Percentiles rank a stretch among this genome's conserved stretches.
Conservation (phyloP, 495 filamentous ascomycete species). For the Talaromyces trachyspermus region DNA sequence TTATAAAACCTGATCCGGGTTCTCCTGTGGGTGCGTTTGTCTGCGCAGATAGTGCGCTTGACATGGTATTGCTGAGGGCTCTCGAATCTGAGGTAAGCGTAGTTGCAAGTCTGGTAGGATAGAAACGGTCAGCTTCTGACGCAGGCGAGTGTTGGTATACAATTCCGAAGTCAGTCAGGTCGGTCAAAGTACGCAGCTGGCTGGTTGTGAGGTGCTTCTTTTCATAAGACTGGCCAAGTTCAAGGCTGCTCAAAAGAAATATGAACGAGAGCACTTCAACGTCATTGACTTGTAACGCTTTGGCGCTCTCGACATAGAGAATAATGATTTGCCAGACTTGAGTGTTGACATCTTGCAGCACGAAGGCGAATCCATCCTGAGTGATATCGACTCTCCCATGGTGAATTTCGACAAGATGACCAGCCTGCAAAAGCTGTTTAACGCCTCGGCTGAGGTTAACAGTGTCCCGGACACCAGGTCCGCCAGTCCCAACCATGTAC, state of each 20-base stretch:
- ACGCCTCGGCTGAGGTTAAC: slow-evolving; percentile 67
- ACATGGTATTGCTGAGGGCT: slow-evolving; percentile 38
- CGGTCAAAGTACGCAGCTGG: slow-evolving; percentile 77
- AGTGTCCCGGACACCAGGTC: slow-evolving; percentile 38
- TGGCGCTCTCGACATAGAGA: slow-evolving; percentile 83
- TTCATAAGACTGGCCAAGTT: slow-evolving; percentile 83
- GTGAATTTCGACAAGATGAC: slow-evolving; percentile 67
- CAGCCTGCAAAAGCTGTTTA: slow-evolving; percentile 68
- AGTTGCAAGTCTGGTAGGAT: slow-evolving; percentile 88
- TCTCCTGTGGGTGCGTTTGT: slow-evolving; percentile 28
- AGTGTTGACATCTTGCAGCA: slow-evolving; percentile 89
- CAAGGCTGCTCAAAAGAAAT: slow-evolving; percentile 89
- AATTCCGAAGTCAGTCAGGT: slow-evolving; percentile 85
- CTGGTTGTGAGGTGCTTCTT: slow-evolving; percentile 69
- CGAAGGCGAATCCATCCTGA: slow-evolving; percentile 84
- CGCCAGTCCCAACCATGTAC: slow-evolving; percentile 77
- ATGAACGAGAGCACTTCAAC: slow-evolving; percentile 93
- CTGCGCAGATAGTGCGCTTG: slow-evolving; percentile 29
- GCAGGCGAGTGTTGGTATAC: slow-evolving; percentile 60
- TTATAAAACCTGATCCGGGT: slow-evolving; percentile 69
- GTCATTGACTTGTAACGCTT: slow-evolving; percentile 69
- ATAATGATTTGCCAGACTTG: slow-evolving; percentile 95
- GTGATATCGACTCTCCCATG: slow-evolving; percentile 64
- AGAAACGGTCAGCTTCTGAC: slow-evolving; percentile 58
- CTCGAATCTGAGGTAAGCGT: slow-evolving; percentile 83